Base-by-base conservation (phyloP, 2,329 filamentous ascomycete species). In the Aureobasidium pullulans region DNA sequence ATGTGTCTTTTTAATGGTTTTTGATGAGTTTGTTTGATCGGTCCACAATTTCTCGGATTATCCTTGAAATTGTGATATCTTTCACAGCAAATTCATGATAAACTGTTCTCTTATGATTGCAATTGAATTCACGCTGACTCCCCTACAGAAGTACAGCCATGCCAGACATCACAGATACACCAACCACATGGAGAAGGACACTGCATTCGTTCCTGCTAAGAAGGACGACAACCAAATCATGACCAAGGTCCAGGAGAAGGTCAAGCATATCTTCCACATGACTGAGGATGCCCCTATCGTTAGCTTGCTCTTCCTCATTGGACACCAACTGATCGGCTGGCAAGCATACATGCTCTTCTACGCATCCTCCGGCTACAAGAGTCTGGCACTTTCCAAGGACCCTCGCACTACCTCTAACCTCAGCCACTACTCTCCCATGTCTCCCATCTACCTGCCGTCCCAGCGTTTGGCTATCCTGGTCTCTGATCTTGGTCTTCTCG, bases 111-210 rank as follows among this genome's bases (percentile, higher is more conserved):
- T 1, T 23, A 2, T 11, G 10, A 15, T 16, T 3, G 9, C 40
- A 29, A 13, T 29, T 13, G 6, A 52, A 16, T 10, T 3, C 3
- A n/a, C 23, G 37, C 50, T 54, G 36, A 54, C 29, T 10, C 2
- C 13, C 37, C 6, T 3, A 9, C n/a, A 54, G 52, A 84, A 87
- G 74, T 84, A 84, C 70, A 85, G 81, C 34, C 87, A 90, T 71
- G 79, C 81, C 61, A 81, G 85, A 53, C 87, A 89, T 72, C 87
- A 90, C 74, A 81, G 81, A 64, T 86, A 82, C 72, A 85, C 84
- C 10, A 68, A 68, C 58, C 64, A 70, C 57, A 66, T 69, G 59
- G 66, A 67, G 32, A 66, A 66, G 44, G 67, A 69, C 52, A 72
- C 69, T n/a, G 71, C 70, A 11, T 75, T 72, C 43, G 72, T 74